Evolutionary conservation across 2,329 filamentous ascomycete genomes (phyloP).

Genomic region (Elsinoe batatas): DNA sequence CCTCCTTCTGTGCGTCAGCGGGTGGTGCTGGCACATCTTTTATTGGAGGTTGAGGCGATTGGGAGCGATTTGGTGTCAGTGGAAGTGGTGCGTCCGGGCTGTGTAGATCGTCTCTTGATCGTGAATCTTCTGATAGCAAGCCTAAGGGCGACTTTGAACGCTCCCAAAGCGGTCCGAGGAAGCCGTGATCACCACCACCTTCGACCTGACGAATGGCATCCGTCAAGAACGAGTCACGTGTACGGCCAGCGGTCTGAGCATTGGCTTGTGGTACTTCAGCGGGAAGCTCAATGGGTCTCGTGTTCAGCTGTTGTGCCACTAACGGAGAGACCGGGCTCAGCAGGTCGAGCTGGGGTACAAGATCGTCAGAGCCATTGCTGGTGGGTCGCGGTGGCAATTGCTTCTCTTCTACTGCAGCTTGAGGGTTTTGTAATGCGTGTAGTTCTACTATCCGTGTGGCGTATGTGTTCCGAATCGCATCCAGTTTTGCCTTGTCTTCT

Average conservation of each 20-base stretch:
- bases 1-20: constrained; percentile 8
- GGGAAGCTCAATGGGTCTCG: background rate
- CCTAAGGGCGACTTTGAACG: constrained; percentile 16
- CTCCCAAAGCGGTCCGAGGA: constrained; percentile 18
- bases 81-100: constrained; percentile 56
- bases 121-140: background rate
- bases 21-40: background rate
- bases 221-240: constrained; percentile 31
- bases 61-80: constrained; percentile 53
- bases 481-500: constrained; percentile 81
- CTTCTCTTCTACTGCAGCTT: constrained; percentile 46
- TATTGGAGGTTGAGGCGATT: constrained; percentile 33
- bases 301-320: background rate
- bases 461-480: constrained; percentile 87
- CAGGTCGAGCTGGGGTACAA: constrained; percentile 10
- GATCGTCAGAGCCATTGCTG: constrained; percentile 41
- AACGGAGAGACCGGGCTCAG: constrained; percentile 9
- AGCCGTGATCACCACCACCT: constrained; percentile 15
- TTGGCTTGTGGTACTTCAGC: background rate
- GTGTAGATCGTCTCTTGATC: constrained; percentile 11
- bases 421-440: constrained; percentile 50
- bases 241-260: constrained; percentile 11
- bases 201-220: constrained; percentile 35
- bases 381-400: constrained; percentile 62
- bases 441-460: constrained; percentile 80